phyloP scores from a whole-genome alignment of 2,329 filamentous ascomycete species.

The Paecilomyces variotii region DNA sequence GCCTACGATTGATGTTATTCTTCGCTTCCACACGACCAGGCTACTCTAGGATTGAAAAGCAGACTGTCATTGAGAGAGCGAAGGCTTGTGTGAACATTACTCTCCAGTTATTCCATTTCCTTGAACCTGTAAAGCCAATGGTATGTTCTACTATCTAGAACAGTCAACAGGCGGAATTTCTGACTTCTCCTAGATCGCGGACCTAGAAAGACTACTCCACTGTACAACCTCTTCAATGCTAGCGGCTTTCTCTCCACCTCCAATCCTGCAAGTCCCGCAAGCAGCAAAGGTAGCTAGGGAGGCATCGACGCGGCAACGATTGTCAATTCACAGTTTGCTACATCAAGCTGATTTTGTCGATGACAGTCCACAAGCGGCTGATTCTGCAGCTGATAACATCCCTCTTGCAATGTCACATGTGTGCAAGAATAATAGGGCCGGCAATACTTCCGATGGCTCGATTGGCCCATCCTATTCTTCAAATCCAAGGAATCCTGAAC shows the following conservation, averaged over 20 bases:
- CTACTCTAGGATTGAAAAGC: neutral
- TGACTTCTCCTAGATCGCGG: neutral
- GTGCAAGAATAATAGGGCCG: neutral
- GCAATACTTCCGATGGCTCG: neutral
- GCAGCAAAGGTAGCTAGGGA: neutral
- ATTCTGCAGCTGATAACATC: neutral
- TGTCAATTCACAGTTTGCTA: neutral
- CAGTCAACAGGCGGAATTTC: neutral
- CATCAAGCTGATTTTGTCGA: neutral
- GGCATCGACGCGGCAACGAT: neutral
- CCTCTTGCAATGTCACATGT: neutral
- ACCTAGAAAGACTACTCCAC: neutral
- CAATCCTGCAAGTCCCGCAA: neutral
- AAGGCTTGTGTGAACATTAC: neutral
- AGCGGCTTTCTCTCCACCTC: neutral
- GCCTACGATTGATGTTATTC: neutral
- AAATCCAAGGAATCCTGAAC: neutral
- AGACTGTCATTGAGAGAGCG: neutral
- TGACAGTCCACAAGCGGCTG: neutral
- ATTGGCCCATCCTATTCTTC: neutral
- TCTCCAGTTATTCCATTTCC: neutral
- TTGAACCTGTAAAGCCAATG: neutral
- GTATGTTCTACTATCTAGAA: neutral
- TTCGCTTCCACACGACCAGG: neutral
- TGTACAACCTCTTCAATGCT: neutral